Conservation (phyloP, 805 yeast genomes). For the Candida hungchunana region DNA sequence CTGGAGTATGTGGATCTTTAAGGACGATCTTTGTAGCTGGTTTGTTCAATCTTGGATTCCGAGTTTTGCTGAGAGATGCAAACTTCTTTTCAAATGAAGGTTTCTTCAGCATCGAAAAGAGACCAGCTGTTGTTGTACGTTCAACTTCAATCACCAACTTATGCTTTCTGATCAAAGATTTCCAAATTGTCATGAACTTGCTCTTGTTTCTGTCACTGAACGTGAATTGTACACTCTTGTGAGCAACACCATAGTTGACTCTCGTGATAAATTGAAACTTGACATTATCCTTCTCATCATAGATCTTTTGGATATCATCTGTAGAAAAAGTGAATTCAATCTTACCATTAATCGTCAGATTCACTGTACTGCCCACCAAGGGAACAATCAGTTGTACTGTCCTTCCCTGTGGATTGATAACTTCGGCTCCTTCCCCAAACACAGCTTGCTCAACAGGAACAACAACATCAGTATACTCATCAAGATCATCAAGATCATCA, state of each 20-base stretch:
- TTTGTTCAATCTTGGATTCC: not conserved
- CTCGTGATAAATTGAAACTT: not conserved
- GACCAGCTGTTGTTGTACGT: not conserved
- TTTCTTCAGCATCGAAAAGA: not conserved
- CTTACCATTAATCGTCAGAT: not conserved
- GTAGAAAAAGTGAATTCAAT: not conserved
- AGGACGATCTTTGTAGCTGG: not conserved
- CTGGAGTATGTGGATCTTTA: not conserved
- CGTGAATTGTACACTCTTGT: not conserved
- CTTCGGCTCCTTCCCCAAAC: slow-evolving; percentile 2
- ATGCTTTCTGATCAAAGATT: not conserved
- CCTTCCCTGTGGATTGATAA: too few relatives aligned
- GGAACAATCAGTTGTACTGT: not conserved
- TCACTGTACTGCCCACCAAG: not conserved
- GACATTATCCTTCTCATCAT: not conserved
- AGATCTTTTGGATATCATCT: not conserved
- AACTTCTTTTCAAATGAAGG: not conserved
- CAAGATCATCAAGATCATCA: not conserved
- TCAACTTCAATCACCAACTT: not conserved
- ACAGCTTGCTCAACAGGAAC: slow-evolving; percentile 4
- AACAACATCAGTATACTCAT: not conserved
- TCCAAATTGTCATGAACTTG: not conserved
- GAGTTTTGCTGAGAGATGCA: not conserved
- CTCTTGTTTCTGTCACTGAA: not conserved
- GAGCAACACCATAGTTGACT: not conserved